Evolutionary conservation across 192 early-diverging fungal species (phyloP).

Genomic region (Entomortierella chlamydospora): DNA sequence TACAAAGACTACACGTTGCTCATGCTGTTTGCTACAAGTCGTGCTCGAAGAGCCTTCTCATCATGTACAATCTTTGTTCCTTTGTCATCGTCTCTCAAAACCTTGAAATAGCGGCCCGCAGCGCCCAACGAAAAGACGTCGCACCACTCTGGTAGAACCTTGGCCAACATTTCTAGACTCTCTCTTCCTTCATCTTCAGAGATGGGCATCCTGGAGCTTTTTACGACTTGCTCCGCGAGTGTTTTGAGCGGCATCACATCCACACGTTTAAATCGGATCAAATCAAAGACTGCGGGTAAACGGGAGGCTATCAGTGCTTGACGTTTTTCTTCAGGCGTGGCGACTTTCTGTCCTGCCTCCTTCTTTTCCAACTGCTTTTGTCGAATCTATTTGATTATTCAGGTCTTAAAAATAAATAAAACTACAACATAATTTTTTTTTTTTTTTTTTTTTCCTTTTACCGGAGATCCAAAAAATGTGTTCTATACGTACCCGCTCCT

Average conservation of each 20-base stretch:
- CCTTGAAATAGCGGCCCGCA: constrained; percentile 35
- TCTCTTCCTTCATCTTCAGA: constrained; percentile 32
- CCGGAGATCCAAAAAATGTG: no score
- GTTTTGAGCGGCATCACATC: constrained; percentile 27
- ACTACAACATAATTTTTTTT: no score
- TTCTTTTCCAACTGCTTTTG: constrained; percentile 32
- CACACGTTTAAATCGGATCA: constrained; percentile 47
- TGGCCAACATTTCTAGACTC: constrained; percentile 39
- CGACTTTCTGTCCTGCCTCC: neutral
- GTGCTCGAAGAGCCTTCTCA: constrained; percentile 13
- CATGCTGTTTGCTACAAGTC: constrained; percentile 11
- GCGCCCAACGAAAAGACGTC: constrained; percentile 17
- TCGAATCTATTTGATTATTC: constrained; percentile 27
- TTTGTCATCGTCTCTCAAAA: constrained; percentile 19
- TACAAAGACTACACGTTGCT: neutral
- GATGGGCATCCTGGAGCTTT: constrained; percentile 37
- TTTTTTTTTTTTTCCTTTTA: no score
- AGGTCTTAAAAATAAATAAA: no score
- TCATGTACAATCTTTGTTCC: constrained; percentile 26
- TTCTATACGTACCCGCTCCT: constrained; percentile 34
- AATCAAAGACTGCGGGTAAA: constrained; percentile 36
- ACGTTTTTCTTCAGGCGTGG: constrained; percentile 30
- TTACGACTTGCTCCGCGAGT: constrained; percentile 29
- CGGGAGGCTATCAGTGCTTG: constrained; percentile 18
- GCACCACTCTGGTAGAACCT: constrained; percentile 45